Evolutionary conservation across 164 flowering plant species (phyloP), one percentile per base, ranked within the genome.

Genomic region (Sextonia rubra): DNA sequence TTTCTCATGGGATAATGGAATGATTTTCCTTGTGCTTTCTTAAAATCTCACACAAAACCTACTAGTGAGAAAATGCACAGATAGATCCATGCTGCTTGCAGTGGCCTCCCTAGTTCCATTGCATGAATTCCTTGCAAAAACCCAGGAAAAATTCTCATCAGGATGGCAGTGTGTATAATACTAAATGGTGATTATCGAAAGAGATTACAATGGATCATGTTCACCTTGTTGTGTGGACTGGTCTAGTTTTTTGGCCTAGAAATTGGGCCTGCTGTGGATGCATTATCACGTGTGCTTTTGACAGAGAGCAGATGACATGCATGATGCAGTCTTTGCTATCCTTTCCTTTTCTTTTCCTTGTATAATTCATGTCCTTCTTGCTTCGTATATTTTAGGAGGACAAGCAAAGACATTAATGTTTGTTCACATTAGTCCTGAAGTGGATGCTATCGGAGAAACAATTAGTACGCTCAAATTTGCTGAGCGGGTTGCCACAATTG

Each of bases 391-490:
- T 63, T 63, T 73, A 93, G 98, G 98, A 15, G 98, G 98, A 48
- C 97, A 93, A 63, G 98, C 98, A 56, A 94, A 94, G 87, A 94
- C 98, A n/a, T 76, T 94, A 2, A 94, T 94, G 98, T 94, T 94
- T 86, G 97, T 94, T 71, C 97, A 94, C 82, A 87, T 92, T 70
- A 91, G 95, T 82, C 98, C 98, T 61, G 98, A 85, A 76, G 71
- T 80, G 6, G 84, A 88, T 79, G 90, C 92, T 47, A 47, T 83
- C 52, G 92, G 91, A 70, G 95, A 90, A 79, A 88, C 92, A 61
- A 75, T 89, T 70, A 90, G 95, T 74, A 90, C 95, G 15, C 86
- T 90, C 64, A 90, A 90, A 76, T 90, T 90, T 82, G 95, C 95
- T 14, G 95, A 90, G 78, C 81, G 95, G 44, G 95, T 90, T 47